A percentile compares a stretch with the other conserved stretches of the same genome.
phyloP scores from a whole-genome alignment of 2,329 filamentous ascomycete genomes.

The Ceratocystis colombiana region DNA sequence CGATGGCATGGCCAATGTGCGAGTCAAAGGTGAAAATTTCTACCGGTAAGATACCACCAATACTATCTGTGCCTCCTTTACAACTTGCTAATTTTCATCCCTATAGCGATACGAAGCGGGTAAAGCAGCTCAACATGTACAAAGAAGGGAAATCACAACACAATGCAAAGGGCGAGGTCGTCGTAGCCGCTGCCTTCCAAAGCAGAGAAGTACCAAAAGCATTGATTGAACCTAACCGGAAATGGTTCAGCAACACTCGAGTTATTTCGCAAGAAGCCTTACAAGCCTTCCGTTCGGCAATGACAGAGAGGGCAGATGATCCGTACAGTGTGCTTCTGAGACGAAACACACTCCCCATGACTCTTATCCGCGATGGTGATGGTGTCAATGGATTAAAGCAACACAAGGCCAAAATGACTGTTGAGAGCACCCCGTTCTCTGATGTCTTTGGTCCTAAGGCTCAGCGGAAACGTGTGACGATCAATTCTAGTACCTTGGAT shows the following conservation, averaged over 20 bases:
- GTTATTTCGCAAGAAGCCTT: constrained; percentile 80
- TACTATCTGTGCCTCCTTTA: constrained; percentile 1
- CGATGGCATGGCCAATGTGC: constrained; percentile 86
- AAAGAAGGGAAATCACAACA: constrained; percentile 76
- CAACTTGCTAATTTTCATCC: constrained; percentile 21
- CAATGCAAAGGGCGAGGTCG: constrained; percentile 75
- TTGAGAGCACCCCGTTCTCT: constrained; percentile 75
- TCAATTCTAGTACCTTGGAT: constrained; percentile 68
- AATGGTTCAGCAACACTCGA: constrained; percentile 95
- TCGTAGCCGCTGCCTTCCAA: constrained; percentile 74
- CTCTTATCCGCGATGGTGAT: constrained; percentile 69
- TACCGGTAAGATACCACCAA: constrained; percentile 55
- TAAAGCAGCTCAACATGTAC: constrained; percentile 80
- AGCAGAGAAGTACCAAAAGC: constrained; percentile 71
- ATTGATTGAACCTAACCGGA: constrained; percentile 87
- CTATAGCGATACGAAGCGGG: constrained; percentile 61
- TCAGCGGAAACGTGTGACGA: constrained; percentile 83
- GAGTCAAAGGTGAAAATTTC: constrained; percentile 95
- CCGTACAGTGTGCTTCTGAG: constrained; percentile 93
- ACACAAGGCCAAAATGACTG: constrained; percentile 85
- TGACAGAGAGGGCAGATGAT: constrained; percentile 80
- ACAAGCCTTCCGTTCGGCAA: constrained; percentile 76
- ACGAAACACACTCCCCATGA: constrained; percentile 95
- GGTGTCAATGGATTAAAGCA: constrained; percentile 74
- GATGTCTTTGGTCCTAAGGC: constrained; percentile 91